A percentile compares a stretch with the other conserved stretches of the same genome.
Evolutionary conservation across 345 rosid species (phyloP).

Genomic region (Excoecaria agallocha): DNA sequence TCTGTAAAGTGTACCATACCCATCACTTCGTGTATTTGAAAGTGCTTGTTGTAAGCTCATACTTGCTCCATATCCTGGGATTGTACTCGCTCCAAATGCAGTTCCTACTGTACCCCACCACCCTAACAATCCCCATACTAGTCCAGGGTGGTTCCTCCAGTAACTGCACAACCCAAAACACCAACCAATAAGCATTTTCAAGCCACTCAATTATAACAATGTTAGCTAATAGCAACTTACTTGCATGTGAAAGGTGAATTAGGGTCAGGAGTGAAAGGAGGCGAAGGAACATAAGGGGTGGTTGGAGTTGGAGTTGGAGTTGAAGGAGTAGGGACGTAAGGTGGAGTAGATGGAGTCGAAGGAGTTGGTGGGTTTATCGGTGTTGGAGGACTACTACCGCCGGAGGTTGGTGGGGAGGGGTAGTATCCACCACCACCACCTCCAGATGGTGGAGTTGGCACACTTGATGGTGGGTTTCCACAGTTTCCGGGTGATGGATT

Average conservation of each 20-base stretch:
- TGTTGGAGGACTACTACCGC: slow-evolving; percentile 42
- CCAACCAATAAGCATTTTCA: too few species aligned
- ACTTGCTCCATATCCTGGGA: slow-evolving; percentile 60
- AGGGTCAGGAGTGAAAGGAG: slow-evolving; percentile 63
- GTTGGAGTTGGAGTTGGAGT: slow-evolving; percentile 42
- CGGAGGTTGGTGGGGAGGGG: slow-evolving; percentile 47
- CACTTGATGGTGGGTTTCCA: slow-evolving; percentile 39
- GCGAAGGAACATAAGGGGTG: slow-evolving; percentile 49
- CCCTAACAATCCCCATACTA: slow-evolving; percentile 79
- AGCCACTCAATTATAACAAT: too few species aligned
- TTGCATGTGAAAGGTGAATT: slow-evolving; percentile 72
- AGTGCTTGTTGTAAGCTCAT: slow-evolving; percentile 81
- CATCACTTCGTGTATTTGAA: slow-evolving; percentile 62
- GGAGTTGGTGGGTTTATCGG: slow-evolving; percentile 36
- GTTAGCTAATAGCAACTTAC: slow-evolving; percentile 42
- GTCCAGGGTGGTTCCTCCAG: slow-evolving; percentile 83
- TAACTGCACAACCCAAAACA: slow-evolving; percentile 43
- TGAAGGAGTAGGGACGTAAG: slow-evolving; percentile 23
- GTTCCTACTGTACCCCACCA: slow-evolving; percentile 88
- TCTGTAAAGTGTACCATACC: slow-evolving; percentile 70
- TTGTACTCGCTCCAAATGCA: slow-evolving; percentile 48
- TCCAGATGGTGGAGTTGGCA: slow-evolving; percentile 22
- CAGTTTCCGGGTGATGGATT: slow-evolving; percentile 29
- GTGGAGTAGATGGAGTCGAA: slow-evolving; percentile 44
- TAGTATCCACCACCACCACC: slow-evolving; percentile 53